Base-by-base conservation (phyloP, 2,329 filamentous ascomycete genomes). In the Fusarium burgessii region DNA sequence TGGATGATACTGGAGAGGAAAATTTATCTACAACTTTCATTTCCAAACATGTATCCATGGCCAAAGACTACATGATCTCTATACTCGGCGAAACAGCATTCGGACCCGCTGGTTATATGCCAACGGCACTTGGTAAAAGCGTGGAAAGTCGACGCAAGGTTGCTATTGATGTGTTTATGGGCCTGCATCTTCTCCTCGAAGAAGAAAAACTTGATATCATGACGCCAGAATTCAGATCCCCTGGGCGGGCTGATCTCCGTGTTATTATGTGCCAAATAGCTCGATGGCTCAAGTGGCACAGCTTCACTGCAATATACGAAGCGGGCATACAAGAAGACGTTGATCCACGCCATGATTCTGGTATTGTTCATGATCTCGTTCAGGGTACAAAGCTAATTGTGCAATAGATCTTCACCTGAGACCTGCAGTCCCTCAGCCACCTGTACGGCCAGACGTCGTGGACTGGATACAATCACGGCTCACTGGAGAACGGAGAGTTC, bases 111-210 rank as follows among this genome's bases (percentile, higher is more conserved):
- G 91, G 91, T 2, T 92, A 90, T 75, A 83, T 95, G 58, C 91
- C 92, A 32, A 92, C 90, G 0, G 88, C 86, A 4, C 62, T 82
- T 5, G 80, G 80, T 51, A 82, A 86, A 55, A 87, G 84, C 58
- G 83, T 87, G 40, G 88, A 89, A 61, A 84, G 85, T 52, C 87
- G 90, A 45, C 85, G 87, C 60, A 90, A 85, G 76, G 82, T 90
- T 58, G 86, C 92, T 36, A 83, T 91, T 77, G 88, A 93, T 76
- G 85, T 92, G 55, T 87, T 95, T 40, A 84, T 97, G 70, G 92
- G 89, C 2, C 84, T 99, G 15, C 96, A 99, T 81, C 84, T 98
- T 6, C 84, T 97, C n/a, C 87, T 92, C 0, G 95, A 99, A 79
- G 96, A 99, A 78, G 87, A 92, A 68, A 98, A 97, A 77, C 87